Conservation (phyloP, 2,329 filamentous ascomycete species). For the Hymenoscyphus albidus region DNA sequence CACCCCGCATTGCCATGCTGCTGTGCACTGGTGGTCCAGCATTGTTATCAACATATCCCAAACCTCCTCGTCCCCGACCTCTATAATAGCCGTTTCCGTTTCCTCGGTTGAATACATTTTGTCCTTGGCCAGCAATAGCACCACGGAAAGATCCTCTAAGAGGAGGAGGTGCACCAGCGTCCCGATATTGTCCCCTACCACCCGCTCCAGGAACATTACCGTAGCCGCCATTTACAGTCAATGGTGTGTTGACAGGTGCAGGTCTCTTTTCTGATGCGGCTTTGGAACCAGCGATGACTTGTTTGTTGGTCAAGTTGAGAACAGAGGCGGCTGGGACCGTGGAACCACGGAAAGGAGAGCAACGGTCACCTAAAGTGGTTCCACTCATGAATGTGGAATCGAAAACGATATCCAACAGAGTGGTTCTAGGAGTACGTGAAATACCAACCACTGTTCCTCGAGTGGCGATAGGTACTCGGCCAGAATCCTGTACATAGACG, state of each 20-base stretch:
- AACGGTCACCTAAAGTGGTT: constrained; percentile 83
- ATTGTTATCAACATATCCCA: constrained; percentile 24
- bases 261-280: constrained; percentile 52
- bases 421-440: constrained; percentile 77
- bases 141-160: constrained; percentile 56
- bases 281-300: constrained; percentile 69
- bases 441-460: constrained; percentile 93
- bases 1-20: constrained; percentile 26
- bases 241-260: constrained; percentile 44
- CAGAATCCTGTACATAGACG: constrained; percentile 87
- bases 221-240: constrained; percentile 50
- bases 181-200: constrained; percentile 58
- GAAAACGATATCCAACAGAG: constrained; percentile 87
- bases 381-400: constrained; percentile 97
- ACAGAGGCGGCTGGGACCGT: constrained; percentile 86
- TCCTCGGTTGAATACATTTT: constrained; percentile 40
- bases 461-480: constrained; percentile 89
- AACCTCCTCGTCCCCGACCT: constrained; percentile 36
- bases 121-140: constrained; percentile 46
- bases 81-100: constrained; percentile 39
- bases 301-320: constrained; percentile 78
- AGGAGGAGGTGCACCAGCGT: constrained; percentile 52
- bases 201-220: constrained; percentile 52
- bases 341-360: constrained; percentile 88
- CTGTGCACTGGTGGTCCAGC: constrained; percentile 27